Percentiles rank a stretch among this genome's conserved stretches.
phyloP scores from a whole-genome alignment of 345 rosid species.

The Eucalyptus tenuipes region DNA sequence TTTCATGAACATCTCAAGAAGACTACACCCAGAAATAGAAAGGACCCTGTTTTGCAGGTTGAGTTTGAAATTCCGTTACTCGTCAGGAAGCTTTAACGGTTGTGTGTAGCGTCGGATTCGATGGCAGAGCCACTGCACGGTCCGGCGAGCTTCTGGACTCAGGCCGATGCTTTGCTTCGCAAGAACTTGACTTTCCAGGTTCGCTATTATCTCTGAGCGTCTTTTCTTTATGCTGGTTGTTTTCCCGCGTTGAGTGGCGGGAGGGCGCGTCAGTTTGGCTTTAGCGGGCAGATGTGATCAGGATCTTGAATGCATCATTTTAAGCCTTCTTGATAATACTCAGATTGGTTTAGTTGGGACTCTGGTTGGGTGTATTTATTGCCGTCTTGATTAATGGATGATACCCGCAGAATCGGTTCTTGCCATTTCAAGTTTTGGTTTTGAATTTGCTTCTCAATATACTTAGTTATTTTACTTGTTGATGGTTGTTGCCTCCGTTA shows the following conservation, averaged over 20 bases:
- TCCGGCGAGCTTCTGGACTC: conserved; percentile 54
- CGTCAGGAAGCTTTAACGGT: background rate
- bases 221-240: background rate
- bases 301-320: background rate
- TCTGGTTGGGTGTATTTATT: background rate
- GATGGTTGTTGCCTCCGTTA: background rate
- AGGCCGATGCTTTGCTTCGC: conserved; percentile 68
- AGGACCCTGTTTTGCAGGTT: background rate
- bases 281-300: background rate
- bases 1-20: background rate
- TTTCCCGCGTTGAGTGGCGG: background rate
- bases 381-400: background rate
- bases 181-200: conserved; percentile 94
- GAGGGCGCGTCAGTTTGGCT: background rate
- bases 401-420: background rate
- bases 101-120: background rate
- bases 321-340: background rate
- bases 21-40: background rate
- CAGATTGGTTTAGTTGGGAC: background rate
- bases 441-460: background rate
- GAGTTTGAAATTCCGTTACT: background rate
- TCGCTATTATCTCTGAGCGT: background rate
- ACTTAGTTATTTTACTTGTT: background rate
- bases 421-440: background rate
- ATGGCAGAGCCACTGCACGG: conserved; percentile 30